Evolutionary conservation across 192 early-diverging fungal genomes (phyloP), one percentile per base, ranked within the genome.

Genomic region (Dissophora globulifera): DNA sequence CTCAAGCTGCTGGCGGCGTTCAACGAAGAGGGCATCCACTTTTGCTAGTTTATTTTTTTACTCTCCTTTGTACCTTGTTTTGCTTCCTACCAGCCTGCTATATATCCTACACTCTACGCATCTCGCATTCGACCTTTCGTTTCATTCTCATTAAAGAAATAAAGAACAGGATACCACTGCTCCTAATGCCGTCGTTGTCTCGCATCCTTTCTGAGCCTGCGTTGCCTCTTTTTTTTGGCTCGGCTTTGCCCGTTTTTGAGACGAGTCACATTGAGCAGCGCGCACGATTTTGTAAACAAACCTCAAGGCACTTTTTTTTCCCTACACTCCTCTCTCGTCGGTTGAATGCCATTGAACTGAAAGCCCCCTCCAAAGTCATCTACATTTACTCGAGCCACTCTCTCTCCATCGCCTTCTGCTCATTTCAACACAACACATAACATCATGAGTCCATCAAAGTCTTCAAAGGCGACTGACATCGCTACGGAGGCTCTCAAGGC

Each of bases 1-100:
- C 81, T 99, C 69, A 92, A 90, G 88, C 84, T 98, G 41, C 86
- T 98, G 59, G 80, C 85, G 45, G 87, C 93, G 15, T 98, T 98
- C 84, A 94, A 95, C 58, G 89, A 95, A 54, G 95, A 92, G 22
- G 87, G 89, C 32, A 94, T 98, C 75, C 92, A 96, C 63, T 98
- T 98, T 70, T 89, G 90, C 81, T 93, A 85, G 35, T 38, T 38
- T 38, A 13, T 38, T 38, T 9, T 38, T 47, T n/a, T 23, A 50
- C 7, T 50, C 7, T 40, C 30, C 15, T 20, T 43, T 16, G 17
- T 16, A 11, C 5, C 25, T 32, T 26, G 22, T 19, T 29, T 31
- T 32, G 35, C 13, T 27, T 51, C 33, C 38, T 31, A 23, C 3
- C 40, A 32, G n/a, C n/a, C n/a, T n/a, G n/a, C n/a, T n/a, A n/a